phyloP scores from a whole-genome alignment of 805 yeast species.

The Blastobotrys terrestris region DNA sequence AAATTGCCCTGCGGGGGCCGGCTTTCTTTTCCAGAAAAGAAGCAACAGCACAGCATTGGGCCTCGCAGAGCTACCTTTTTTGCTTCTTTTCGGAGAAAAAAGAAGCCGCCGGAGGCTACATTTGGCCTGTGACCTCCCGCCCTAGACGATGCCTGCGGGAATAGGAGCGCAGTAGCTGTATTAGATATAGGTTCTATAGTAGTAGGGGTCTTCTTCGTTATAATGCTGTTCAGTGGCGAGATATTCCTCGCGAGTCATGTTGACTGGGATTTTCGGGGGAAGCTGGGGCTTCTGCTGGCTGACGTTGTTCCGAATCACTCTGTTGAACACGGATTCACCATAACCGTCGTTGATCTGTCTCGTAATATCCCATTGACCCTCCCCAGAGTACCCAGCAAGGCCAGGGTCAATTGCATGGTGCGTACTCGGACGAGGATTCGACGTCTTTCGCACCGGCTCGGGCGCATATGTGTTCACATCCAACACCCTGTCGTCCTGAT shows the following conservation, averaged over 20 bases:
- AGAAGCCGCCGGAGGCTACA: too few species aligned
- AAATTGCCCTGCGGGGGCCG: too few species aligned
- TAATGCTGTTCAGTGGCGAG: constrained; percentile 7
- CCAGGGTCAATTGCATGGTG: constrained; percentile 20
- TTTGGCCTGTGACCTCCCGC: too few species aligned
- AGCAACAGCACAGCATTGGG: too few species aligned
- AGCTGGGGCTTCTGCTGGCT: constrained; percentile 9
- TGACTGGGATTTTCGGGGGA: constrained; percentile 26
- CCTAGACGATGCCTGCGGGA: too few species aligned
- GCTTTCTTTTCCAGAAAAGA: too few species aligned
- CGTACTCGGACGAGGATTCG: constrained; percentile 11
- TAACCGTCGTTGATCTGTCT: constrained; percentile 32
- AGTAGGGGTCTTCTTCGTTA: constrained; percentile 16
- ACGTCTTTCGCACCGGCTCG: constrained; percentile 18
- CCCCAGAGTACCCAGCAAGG: constrained; percentile 20
- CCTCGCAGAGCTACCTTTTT: too few species aligned
- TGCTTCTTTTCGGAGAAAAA: background rate
- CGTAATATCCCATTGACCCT: constrained; percentile 27
- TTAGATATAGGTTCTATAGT: constrained; percentile 11
- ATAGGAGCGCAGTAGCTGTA: background rate
- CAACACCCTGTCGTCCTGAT: constrained; percentile 12
- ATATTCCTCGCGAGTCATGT: constrained; percentile 24
- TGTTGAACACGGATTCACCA: constrained; percentile 29
- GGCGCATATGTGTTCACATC: constrained; percentile 23
- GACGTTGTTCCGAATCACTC: constrained; percentile 12